Evolutionary conservation across 164 flowering plant genomes (phyloP).

Genomic region (Saururus chinensis): DNA sequence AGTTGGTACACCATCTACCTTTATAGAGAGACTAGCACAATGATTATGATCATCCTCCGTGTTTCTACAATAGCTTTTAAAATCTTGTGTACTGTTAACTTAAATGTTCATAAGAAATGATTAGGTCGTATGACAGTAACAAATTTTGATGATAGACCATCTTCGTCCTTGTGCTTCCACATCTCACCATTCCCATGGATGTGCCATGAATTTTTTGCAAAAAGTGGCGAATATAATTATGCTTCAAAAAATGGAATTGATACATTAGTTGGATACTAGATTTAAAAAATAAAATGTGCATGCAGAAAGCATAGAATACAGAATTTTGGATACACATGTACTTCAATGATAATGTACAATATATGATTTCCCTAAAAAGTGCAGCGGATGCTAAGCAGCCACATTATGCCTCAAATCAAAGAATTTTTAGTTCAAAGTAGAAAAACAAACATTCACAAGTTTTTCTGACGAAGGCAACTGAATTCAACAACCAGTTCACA

Average conservation of each 20-base stretch:
- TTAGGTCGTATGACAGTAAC: constrained; percentile 50
- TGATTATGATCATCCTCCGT: too few relatives aligned
- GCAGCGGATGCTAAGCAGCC: neutral
- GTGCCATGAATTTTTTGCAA: constrained; percentile 70
- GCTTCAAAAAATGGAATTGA: constrained; percentile 5
- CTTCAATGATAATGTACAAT: neutral
- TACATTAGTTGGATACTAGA: too few relatives aligned
- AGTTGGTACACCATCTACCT: too few relatives aligned
- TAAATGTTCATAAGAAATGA: constrained; percentile 27
- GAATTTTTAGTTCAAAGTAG: neutral
- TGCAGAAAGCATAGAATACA: neutral
- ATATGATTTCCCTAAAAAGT: too few relatives aligned
- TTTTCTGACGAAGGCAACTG: too few relatives aligned
- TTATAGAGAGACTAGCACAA: too few relatives aligned
- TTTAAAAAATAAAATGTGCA: neutral
- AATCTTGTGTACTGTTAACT: too few relatives aligned
- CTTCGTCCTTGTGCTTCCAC: too few relatives aligned
- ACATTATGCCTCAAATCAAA: neutral
- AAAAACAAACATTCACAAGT: neutral
- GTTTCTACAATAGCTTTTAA: too few relatives aligned
- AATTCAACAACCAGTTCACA: too few relatives aligned
- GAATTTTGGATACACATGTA: neutral
- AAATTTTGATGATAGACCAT: too few relatives aligned
- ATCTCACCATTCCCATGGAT: too few relatives aligned
- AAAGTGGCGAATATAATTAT: constrained; percentile 63